These are phyloP conservation scores for Emericellopsis atlantica DNA, from an alignment of 2,329 filamentous ascomycete species.

Conservation along the genomic window DNA sequence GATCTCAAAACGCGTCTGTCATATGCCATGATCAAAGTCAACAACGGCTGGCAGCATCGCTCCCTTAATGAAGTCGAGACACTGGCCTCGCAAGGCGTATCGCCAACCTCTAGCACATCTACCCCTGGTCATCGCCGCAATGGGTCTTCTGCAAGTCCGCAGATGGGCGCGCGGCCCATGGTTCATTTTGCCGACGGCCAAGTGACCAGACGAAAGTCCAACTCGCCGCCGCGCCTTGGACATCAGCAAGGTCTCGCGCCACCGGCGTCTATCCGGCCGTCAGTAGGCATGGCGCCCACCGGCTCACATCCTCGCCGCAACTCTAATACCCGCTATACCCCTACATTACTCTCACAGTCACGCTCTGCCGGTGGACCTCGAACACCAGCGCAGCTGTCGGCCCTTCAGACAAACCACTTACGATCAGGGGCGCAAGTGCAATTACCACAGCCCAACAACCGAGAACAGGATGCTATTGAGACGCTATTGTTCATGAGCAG, in stretches of 20 bases:
- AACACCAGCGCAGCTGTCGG: slow-evolving; percentile 25
- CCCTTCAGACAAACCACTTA: slow-evolving; percentile 11
- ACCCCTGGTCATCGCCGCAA: slow-evolving; percentile 35
- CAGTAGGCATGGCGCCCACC: slow-evolving; percentile 18
- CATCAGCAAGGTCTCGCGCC: slow-evolving; percentile 31
- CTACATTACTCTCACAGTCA: slow-evolving; percentile 34
- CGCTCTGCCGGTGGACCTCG: slow-evolving; percentile 31
- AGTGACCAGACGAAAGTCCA: slow-evolving; percentile 13
- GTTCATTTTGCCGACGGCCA: neutral
- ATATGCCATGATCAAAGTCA: slow-evolving; percentile 90
- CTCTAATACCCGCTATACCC: slow-evolving; percentile 34
- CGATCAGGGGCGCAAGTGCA: no score
- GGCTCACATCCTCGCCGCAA: slow-evolving; percentile 31
- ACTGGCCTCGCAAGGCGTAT: slow-evolving; percentile 55
- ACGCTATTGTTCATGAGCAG: slow-evolving; percentile 73
- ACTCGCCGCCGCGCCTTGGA: slow-evolving; percentile 22
- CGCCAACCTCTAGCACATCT: slow-evolving; percentile 46
- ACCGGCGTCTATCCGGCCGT: slow-evolving; percentile 41
- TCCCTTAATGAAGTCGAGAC: slow-evolving; percentile 68
- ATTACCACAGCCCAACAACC: slow-evolving; percentile 35
- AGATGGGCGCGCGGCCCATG: slow-evolving; percentile 17
- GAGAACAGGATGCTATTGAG: slow-evolving; percentile 73
- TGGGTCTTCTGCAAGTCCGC: slow-evolving; percentile 42
- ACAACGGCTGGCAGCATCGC: slow-evolving; percentile 75
- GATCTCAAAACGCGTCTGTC: slow-evolving; percentile 75